phyloP scores from a whole-genome alignment of 352 stramenopile genomes.

The Phytophthora boehmeriae region DNA sequence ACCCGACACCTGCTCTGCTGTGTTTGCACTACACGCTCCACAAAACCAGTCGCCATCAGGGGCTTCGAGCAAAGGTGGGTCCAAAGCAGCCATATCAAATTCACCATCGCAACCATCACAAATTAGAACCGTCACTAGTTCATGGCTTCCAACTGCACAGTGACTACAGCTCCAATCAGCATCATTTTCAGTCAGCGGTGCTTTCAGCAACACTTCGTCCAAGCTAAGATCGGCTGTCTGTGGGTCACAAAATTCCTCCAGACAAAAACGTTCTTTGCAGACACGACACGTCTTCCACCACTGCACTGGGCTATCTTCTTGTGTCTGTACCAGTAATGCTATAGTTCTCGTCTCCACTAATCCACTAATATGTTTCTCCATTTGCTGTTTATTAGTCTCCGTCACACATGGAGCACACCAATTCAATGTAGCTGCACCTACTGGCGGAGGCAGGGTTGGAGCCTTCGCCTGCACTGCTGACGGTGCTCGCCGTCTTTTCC shows the following conservation, averaged over 20 bases:
- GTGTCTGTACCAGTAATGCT: constrained; percentile 39
- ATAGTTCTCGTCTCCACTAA: constrained; percentile 48
- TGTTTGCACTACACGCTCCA: constrained; percentile 1
- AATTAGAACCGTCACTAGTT: constrained; percentile 43
- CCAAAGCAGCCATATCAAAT: constrained; percentile 51
- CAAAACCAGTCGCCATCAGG: constrained; percentile 47
- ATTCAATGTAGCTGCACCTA: constrained; percentile 8
- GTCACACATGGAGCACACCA: constrained; percentile 31
- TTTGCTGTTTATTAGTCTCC: constrained; percentile 11
- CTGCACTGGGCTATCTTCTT: constrained; percentile 23
- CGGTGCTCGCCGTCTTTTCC: constrained; percentile 30
- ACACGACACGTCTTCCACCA: constrained; percentile 39
- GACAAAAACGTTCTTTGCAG: constrained; percentile 41
- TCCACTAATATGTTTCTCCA: constrained; percentile 16
- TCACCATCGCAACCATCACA: constrained; percentile 79
- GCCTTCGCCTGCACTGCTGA: neutral
- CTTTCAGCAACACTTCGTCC: constrained; percentile 34
- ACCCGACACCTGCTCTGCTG: neutral
- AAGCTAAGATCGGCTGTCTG: constrained; percentile 32
- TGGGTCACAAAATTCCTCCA: constrained; percentile 49
- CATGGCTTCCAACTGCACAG: constrained; percentile 21
- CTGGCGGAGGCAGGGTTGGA: too few relatives aligned
- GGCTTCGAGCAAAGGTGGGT: constrained; percentile 45
- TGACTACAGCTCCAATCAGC: constrained; percentile 42
- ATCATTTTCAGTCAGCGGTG: constrained; percentile 34